These are phyloP conservation scores for Onygenales sp. DNA, from an alignment of 2,329 filamentous ascomycete species.

Conservation along the genomic window DNA sequence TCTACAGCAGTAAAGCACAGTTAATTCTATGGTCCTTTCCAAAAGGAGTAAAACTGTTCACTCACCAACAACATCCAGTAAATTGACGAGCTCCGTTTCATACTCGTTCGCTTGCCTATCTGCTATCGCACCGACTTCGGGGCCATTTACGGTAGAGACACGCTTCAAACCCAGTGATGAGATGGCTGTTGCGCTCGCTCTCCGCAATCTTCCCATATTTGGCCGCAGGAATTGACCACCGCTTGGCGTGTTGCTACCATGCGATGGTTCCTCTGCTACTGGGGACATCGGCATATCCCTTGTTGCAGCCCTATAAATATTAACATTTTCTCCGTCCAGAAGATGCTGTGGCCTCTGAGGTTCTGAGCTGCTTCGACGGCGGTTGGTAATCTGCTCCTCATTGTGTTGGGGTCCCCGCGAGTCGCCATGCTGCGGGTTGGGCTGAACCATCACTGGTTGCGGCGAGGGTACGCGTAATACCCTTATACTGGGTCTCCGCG, in stretches of 20 bases:
- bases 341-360: conserved; percentile 27
- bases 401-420: conserved; percentile 7
- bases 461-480: conserved; percentile 14
- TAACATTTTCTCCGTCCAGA: conserved; percentile 13
- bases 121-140: conserved; percentile 8
- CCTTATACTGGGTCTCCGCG: conserved; percentile 13
- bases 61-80: conserved; percentile 60
- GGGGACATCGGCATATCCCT: conserved; percentile 19
- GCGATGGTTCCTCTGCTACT: conserved; percentile 24
- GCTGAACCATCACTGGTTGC: conserved; percentile 8
- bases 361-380: conserved; percentile 33
- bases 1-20: conserved; percentile 43
- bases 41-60: background rate
- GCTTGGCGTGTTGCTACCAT: conserved; percentile 10
- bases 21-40: background rate
- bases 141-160: conserved; percentile 16
- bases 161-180: conserved; percentile 19
- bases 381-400: conserved; percentile 20
- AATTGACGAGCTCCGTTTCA: conserved; percentile 53
- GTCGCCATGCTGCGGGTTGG: conserved; percentile 5
- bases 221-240: conserved; percentile 1
- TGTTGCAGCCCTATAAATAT: conserved; percentile 15
- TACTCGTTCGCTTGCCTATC: conserved; percentile 39
- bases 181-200: conserved; percentile 5
- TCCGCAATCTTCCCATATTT: conserved; percentile 4